Base-by-base conservation (phyloP, 768 basidiomycete genomes). In the Dentipellis fragilis region DNA sequence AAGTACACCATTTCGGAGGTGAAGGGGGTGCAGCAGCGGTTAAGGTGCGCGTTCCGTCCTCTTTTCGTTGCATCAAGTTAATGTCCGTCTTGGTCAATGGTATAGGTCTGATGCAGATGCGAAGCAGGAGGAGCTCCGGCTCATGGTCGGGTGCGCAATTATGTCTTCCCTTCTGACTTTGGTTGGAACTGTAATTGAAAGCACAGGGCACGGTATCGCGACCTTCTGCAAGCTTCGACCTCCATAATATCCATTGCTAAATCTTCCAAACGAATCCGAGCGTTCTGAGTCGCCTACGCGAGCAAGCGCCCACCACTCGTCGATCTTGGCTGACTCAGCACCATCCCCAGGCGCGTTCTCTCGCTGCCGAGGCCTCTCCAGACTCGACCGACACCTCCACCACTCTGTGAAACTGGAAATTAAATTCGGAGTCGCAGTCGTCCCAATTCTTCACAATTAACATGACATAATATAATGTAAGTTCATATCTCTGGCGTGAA, bases 111-210 rank as follows among this genome's bases (percentile, higher is more conserved):
- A 92, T 71, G 90, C 89, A 0, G 87, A 91, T 65, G 84, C 82
- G 46, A 92, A 93, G 68, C 87, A 90, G 63, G 87, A 92, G 66
- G 90, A 93, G 64, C 77, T 93, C 46, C 79, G 90, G 63, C 74
- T 88, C 47, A 93, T 92, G 90, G 90, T 93, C 71, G 90, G 90
- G 90, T 93, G 73, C 80, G 90, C 84, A 60, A 46, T 57, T 36
- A 49, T 55, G 16, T 56, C 16, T 23, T 49, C 11, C 38, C 23
- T 36, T 23, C 9, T 10, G 11, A 49, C 38, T 46, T 48, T 38
- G 52, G 50, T 54, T 70, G 59, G 69, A 70, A 73, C 63, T 67
- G 64, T 71, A 71, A 63, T 66, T 72, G 80, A 80, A 83, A 81
- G 80, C 65, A 68, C 69, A 93, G 90, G 71, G 90, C 92, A 82